Base-by-base conservation (phyloP, 768 basidiomycete species). In the Astraeus odoratus region DNA sequence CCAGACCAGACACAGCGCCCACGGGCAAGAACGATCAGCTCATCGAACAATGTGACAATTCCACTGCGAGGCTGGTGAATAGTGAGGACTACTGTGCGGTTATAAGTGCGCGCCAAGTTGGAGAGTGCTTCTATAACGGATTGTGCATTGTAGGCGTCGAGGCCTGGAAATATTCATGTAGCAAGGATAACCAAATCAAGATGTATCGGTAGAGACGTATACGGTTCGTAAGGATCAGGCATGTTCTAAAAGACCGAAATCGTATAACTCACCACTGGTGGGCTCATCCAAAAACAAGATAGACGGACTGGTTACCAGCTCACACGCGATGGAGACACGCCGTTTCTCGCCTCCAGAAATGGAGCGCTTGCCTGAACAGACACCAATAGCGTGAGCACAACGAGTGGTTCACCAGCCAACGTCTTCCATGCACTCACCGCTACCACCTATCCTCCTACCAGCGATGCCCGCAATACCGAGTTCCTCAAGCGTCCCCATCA, bases 291-390 rank as follows among this genome's bases (percentile, higher is more conserved):
- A 73, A 72, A 97, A 95, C 26, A 99, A 63, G 40, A 99, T 93
- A 0, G 91, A 94, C 12, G 96, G 96, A 35, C 88, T 91, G 1
- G 95, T 99, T 27, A 99, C 96, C 20, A 99, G 74, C 67, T 99
- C 96, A 60, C 96, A 99, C 31, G 96, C 96, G 52, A 99, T 98
- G 0, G 87, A 91, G 2, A 98, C 96, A 4, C 96, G 75, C 26
- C 96, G 78, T 67, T 98, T 98, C 71, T 99, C 96, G 13, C 96
- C 96, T 37, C 96, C 96, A 25, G 92, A 95, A 45, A 98, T 98
- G 10, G 89, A 90, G 9, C 96, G 77, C 48, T 77, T 79, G 24
- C 89, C 89, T 86, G 46, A 35, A 24, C 12, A 37, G 34, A 39
- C 22, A 29, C 50, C 7, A 10, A 3, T 38, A 20, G 6, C 19